phyloP scores from a whole-genome alignment of 495 filamentous ascomycete genomes.

The Penicillium pulvis region DNA sequence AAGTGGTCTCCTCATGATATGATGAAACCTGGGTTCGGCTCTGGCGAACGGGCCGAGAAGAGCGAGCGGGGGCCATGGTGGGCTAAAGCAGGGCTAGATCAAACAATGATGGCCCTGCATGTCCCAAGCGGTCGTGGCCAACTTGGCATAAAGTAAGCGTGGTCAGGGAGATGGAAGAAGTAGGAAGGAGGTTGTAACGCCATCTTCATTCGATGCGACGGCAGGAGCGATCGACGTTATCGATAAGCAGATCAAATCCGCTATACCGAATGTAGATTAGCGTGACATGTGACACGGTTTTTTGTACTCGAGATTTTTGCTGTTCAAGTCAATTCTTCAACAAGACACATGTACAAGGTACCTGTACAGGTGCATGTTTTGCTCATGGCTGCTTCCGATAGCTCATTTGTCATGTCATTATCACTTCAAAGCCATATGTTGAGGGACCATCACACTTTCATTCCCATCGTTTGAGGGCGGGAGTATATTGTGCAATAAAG shows the following conservation, averaged over 20 bases:
- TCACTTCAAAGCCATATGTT: too few relatives aligned
- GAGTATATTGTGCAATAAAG: too few relatives aligned
- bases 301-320: too few relatives aligned
- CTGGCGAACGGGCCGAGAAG: conserved; percentile 31
- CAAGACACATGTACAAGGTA: too few relatives aligned
- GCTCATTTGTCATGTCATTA: too few relatives aligned
- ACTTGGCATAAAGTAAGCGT: not conserved
- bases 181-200: not conserved
- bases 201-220: conserved; percentile 12
- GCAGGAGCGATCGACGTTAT: conserved; percentile 27
- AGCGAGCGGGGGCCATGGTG: conserved; percentile 33
- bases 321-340: not conserved
- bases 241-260: conserved; percentile 20
- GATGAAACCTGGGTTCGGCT: conserved; percentile 41
- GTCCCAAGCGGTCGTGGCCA: not conserved
- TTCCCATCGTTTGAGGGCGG: too few relatives aligned
- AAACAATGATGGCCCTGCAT: not conserved
- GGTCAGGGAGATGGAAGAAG: not conserved
- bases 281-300: not conserved
- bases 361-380: too few relatives aligned
- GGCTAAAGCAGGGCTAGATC: not conserved
- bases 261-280: conserved; percentile 2
- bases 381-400: too few relatives aligned
- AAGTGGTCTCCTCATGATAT: conserved; percentile 45
- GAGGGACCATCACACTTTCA: too few relatives aligned